These are phyloP conservation scores for Isabelozyma heimii DNA, from an alignment of 805 yeast species.

Conservation along the genomic window DNA sequence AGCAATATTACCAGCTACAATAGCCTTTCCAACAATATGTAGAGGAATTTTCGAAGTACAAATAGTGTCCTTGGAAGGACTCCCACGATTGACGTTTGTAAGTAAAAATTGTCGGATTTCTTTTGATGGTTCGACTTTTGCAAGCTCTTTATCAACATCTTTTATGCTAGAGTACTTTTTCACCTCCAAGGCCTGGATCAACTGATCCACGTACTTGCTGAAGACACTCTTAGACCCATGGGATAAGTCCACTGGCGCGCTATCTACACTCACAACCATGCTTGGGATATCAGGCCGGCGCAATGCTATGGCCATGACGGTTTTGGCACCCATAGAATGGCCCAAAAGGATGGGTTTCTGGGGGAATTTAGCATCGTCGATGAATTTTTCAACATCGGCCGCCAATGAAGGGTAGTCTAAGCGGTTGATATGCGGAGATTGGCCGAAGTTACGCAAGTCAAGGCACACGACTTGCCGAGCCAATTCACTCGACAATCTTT, in stretches of 20 bases:
- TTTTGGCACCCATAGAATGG: slow-evolving; percentile 92
- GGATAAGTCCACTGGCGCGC: slow-evolving; percentile 75
- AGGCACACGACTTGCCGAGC: slow-evolving; percentile 61
- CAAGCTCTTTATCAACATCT: slow-evolving; percentile 66
- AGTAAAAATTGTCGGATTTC: slow-evolving; percentile 74
- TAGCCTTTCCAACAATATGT: slow-evolving; percentile 58
- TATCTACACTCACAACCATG: slow-evolving; percentile 77
- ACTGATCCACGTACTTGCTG: slow-evolving; percentile 60
- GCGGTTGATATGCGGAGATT: slow-evolving; percentile 71
- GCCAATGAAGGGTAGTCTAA: slow-evolving; percentile 82
- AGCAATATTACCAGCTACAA: slow-evolving; percentile 66
- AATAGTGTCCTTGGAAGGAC: slow-evolving; percentile 28
- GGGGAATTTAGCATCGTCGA: slow-evolving; percentile 40
- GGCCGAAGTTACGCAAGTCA: slow-evolving; percentile 90
- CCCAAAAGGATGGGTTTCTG: slow-evolving; percentile 65
- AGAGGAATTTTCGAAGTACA: slow-evolving; percentile 66
- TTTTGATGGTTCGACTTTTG: slow-evolving; percentile 56
- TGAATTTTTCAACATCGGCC: slow-evolving; percentile 78
- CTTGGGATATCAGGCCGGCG: slow-evolving; percentile 61
- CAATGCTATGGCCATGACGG: slow-evolving; percentile 84
- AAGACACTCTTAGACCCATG: slow-evolving; percentile 53
- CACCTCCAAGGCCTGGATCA: slow-evolving; percentile 55
- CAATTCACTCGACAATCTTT: slow-evolving; percentile 46
- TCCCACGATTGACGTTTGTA: slow-evolving; percentile 56
- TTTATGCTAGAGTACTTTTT: slow-evolving; percentile 46